Evolutionary conservation across 306 rosid genomes (phyloP).

Genomic region (Sphenostylis stenocarpa): DNA sequence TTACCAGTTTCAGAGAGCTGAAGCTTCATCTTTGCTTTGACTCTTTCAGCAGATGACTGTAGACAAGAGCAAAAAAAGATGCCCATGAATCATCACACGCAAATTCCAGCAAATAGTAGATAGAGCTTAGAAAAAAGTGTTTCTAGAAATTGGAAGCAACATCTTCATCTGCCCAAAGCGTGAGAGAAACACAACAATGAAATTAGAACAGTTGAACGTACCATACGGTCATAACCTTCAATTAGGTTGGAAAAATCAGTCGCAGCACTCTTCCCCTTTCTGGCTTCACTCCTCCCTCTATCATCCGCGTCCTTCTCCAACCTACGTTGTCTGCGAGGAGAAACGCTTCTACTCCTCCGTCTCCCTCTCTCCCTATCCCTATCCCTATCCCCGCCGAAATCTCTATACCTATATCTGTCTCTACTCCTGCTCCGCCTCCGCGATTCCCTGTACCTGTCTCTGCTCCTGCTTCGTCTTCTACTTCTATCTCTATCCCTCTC

Average conservation of each 20-base stretch:
- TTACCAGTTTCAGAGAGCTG: constrained; percentile 89
- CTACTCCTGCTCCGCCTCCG: constrained; percentile 51
- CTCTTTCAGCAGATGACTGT: constrained; percentile 87
- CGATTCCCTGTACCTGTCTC: not conserved
- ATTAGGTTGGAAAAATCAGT: constrained; percentile 61
- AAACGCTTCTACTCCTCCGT: constrained; percentile 44
- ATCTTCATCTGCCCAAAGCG: not conserved
- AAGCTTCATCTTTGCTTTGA: constrained; percentile 90
- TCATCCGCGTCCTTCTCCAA: constrained; percentile 29
- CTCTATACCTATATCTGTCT: constrained; percentile 42
- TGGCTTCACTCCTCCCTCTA: constrained; percentile 34
- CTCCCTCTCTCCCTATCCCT: constrained; percentile 30
- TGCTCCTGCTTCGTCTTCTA: constrained; percentile 41
- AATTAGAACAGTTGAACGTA: constrained; percentile 17
- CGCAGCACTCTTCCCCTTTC: constrained; percentile 47
- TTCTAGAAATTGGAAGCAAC: not conserved
- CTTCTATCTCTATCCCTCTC: not conserved
- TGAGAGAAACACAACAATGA: not conserved
- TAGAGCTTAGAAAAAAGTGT: not conserved
- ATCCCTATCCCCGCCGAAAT: constrained; percentile 32
- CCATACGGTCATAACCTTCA: constrained; percentile 76
- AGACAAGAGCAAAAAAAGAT: constrained; percentile 32
- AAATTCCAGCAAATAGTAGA: not conserved
- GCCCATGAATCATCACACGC: not conserved
- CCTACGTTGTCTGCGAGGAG: constrained; percentile 43